Conservation (phyloP, 1,284 basidiomycete species). For the Tremellales sp. region DNA sequence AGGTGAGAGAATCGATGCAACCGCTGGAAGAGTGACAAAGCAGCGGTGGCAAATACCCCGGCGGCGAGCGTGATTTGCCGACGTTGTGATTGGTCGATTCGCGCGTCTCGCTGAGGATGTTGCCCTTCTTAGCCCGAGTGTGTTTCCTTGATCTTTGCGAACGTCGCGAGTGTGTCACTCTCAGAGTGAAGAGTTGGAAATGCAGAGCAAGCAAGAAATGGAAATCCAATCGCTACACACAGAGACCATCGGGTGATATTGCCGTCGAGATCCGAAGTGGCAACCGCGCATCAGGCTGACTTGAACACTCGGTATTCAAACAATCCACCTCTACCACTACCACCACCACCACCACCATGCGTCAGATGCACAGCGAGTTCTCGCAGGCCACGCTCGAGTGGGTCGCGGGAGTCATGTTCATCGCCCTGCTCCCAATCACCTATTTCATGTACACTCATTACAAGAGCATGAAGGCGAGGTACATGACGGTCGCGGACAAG, state of each 20-base stretch:
- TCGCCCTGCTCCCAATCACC: slow-evolving; percentile 15
- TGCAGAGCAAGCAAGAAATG: too few relatives aligned
- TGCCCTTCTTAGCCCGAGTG: too few relatives aligned
- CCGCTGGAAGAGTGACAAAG: too few relatives aligned
- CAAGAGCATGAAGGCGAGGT: slow-evolving; percentile 14
- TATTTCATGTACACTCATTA: slow-evolving; percentile 22
- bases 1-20: background rate
- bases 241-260: too few relatives aligned
- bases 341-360: slow-evolving; percentile 1
- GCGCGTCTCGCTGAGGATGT: too few relatives aligned
- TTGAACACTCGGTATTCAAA: slow-evolving; percentile 9
- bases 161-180: too few relatives aligned
- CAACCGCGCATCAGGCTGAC: background rate
- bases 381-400: slow-evolving; percentile 11
- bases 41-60: too few relatives aligned
- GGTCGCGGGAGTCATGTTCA: slow-evolving; percentile 11
- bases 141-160: too few relatives aligned
- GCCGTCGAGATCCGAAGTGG: background rate
- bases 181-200: too few relatives aligned
- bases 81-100: too few relatives aligned
- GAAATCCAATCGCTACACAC: slow-evolving; percentile 2
- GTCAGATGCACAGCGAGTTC: slow-evolving; percentile 12
- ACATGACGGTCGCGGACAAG: too few relatives aligned
- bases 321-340: background rate
- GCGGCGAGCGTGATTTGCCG: too few relatives aligned